Evolutionary conservation across 2,329 filamentous ascomycete species (phyloP), one percentile per base, ranked within the genome.

Genomic region (Cercospora sp.): DNA sequence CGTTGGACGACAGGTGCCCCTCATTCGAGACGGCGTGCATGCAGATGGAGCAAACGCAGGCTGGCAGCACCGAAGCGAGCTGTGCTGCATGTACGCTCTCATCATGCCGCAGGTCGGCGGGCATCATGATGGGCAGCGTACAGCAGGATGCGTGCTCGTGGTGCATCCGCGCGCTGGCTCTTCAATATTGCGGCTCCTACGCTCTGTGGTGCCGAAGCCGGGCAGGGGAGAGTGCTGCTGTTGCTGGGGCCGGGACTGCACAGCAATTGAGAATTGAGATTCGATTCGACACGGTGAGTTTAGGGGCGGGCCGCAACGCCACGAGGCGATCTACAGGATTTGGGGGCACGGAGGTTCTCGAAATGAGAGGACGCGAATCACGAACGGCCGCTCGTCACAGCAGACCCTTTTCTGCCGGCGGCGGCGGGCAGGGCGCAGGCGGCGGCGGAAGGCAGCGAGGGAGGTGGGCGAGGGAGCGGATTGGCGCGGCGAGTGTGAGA

Each of bases 241-340:
- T 13, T 28, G 26, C 20, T 53, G 48, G 48, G 2, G 16, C 13
- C 48, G 18, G 20, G 26, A 28, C 48, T 28, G 23, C 53, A 57
- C 7, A 57, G 51, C 51, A 55, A 28, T 18, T 58, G 53, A 64
- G 33, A 26, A 26, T 26, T 26, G 23, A 26, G 23, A 26, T 26
- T 26, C 23, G 23, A 64, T 64, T 57, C 31, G 60, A 53, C 28
- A 16, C 3, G 53, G 30, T 30, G 28, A 33, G 39, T 12, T 16
- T 58, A 23, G 48, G 30, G 26, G 62, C 62, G 62, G 62, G 48
- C 62, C 62, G 62, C 62, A 58, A 26, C 48, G 48, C 62, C 60
- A 31, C 45, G 60, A 42, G 28, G 61, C 31, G 61, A 63, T 63
- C 45, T 51, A 28, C 61, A 55, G 36, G 39, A 39, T 18, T 12